Base-by-base conservation (phyloP, 345 rosid species). In the Psidium friedrichsthalianum region DNA sequence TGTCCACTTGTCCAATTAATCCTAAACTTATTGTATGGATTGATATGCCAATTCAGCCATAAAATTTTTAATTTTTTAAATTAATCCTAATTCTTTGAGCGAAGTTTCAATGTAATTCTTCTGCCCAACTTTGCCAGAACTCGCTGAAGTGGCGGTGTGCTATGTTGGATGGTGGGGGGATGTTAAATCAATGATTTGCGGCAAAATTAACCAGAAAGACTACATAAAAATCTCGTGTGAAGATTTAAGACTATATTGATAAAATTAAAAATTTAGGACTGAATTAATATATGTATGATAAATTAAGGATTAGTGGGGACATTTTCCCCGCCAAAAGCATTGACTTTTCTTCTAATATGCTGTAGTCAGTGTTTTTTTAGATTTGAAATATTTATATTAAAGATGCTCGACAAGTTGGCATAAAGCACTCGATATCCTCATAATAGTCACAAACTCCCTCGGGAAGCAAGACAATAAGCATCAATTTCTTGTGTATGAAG, bases 11-110 rank as follows among this genome's bases (percentile, higher is more conserved):
- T 58, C 16, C 32, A 2, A n/a, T 11, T 1, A n/a, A 58, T 11
- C 0, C 6, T 11, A 12, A 11, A 2, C 1, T 0, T 58, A 58
- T n/a, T n/a, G 0, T n/a, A n/a, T 0, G 6, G 18, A n/a, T 44
- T 44, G 47, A 44, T 44, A 44, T 58, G 3, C 0, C 3, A 5
- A 58, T n/a, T 58, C 1, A 57, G 3, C 11, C 0, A 0, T 1
- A 58, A 58, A n/a, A 0, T n/a, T n/a, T 58, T 0, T 0, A 58
- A 58, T 58, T n/a, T 58, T n/a, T 0, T 1, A n/a, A n/a, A 11
- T 58, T 58, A n/a, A 1, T 0, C 1, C 0, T n/a, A 25, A 11
- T 1, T 1, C 0, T 44, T 44, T 44, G 47, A 44, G 47, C 8
- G 47, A 44, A 44, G 6, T 44, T 44, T 44, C 47, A 6, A 44